These are phyloP conservation scores for Mollisia scopiformis DNA, from an alignment of 2,329 filamentous ascomycete species.

Conservation along the genomic window DNA sequence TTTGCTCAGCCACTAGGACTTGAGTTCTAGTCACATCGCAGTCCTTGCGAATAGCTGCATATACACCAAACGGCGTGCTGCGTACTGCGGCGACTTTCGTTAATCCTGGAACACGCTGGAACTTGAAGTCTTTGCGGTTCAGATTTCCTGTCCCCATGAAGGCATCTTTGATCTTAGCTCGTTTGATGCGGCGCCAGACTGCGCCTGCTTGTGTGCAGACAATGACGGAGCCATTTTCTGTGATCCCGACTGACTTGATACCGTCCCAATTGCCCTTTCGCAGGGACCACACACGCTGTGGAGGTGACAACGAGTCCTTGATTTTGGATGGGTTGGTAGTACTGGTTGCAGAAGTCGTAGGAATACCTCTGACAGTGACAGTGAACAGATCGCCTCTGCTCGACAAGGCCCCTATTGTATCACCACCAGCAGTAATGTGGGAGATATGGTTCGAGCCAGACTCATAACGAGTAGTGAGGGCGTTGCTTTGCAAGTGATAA, in stretches of 20 bases:
- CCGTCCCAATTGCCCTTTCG: conserved; percentile 70
- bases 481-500: conserved; percentile 67
- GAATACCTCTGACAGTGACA: conserved; percentile 72
- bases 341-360: conserved; percentile 64
- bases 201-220: conserved; percentile 90
- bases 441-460: conserved; percentile 68
- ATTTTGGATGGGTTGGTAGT: conserved; percentile 95
- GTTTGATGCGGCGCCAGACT: conserved; percentile 87
- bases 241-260: conserved; percentile 83
- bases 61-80: conserved; percentile 88
- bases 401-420: conserved; percentile 89
- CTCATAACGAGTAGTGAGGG: conserved; percentile 68
- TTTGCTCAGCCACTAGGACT: conserved; percentile 67
- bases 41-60: conserved; percentile 84
- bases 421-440: conserved; percentile 81
- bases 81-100: conserved; percentile 83
- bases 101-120: conserved; percentile 85
- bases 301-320: conserved; percentile 75
- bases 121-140: conserved; percentile 90
- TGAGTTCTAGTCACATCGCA: conserved; percentile 77
- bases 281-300: conserved; percentile 85
- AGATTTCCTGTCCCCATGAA: conserved; percentile 51
- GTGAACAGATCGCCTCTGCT: conserved; percentile 87
- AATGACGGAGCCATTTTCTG: conserved; percentile 92
- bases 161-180: conserved; percentile 77